Conservation (phyloP, 225 moss, liverwort and hornwort species). For the Physcomitrium patens region DNA sequence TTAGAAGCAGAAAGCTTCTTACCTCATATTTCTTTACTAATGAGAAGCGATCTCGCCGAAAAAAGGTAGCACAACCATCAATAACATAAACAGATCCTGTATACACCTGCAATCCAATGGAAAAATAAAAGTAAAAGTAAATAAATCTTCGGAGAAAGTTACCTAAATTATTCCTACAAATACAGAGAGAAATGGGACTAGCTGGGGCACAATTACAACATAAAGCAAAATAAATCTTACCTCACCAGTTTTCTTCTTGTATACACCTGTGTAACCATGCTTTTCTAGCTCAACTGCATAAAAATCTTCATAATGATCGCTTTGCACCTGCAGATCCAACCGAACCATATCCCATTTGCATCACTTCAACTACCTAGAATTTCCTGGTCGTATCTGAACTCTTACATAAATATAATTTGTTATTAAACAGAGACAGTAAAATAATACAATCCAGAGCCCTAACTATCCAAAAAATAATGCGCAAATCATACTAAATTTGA, state of each 20-base stretch:
- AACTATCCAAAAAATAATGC: no score
- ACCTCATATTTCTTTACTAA: slow-evolving; percentile 98
- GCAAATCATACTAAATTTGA: no score
- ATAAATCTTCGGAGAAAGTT: background rate
- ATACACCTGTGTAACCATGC: slow-evolving; percentile 95
- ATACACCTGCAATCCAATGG: slow-evolving; percentile 59
- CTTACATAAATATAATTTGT: no score
- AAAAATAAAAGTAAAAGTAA: background rate
- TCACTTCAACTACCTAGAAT: background rate
- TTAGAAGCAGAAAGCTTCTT: slow-evolving; percentile 9
- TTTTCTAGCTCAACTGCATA: slow-evolving; percentile 97
- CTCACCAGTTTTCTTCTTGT: slow-evolving; percentile 74
- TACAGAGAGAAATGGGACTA: background rate
- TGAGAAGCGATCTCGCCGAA: slow-evolving; percentile 83
- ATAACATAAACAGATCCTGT: slow-evolving; percentile 85
- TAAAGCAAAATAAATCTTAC: slow-evolving; percentile 9
- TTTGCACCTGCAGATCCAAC: slow-evolving; percentile 78
- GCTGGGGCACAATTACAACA: background rate
- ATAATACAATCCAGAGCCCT: no score
- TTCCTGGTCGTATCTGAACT: no score
- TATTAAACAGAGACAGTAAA: no score
- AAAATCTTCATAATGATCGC: slow-evolving; percentile 96
- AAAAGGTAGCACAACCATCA: slow-evolving; percentile 97
- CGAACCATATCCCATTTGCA: slow-evolving; percentile 17
- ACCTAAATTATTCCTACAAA: background rate